Evolutionary conservation across 306 rosid species (phyloP).

Genomic region (Rosa chinensis): DNA sequence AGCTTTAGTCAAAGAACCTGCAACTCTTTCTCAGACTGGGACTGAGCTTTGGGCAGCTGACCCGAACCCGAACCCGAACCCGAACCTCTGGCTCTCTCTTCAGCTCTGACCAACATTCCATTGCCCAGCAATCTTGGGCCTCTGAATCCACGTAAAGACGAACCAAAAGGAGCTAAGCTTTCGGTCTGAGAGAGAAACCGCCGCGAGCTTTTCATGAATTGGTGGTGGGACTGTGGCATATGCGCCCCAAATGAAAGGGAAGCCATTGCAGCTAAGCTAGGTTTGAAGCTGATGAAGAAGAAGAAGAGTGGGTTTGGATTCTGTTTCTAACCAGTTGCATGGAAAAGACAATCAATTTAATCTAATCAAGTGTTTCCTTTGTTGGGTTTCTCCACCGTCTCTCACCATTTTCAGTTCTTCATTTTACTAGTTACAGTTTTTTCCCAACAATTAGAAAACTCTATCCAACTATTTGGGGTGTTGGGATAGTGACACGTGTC

Average conservation of each 20-base stretch:
- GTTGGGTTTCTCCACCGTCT: not conserved
- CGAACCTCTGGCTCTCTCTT: constrained; percentile 52
- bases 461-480: constrained; percentile 2
- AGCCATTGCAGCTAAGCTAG: constrained; percentile 42
- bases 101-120: constrained; percentile 65
- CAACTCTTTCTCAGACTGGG: constrained; percentile 40
- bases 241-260: constrained; percentile 54
- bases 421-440: not conserved
- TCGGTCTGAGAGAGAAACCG: constrained; percentile 33
- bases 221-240: constrained; percentile 38
- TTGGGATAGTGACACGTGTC: constrained; percentile 22
- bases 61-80: constrained; percentile 43
- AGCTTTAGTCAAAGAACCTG: constrained; percentile 48
- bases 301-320: not conserved
- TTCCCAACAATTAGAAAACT: not conserved
- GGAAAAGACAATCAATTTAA: not conserved
- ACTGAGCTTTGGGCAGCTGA: constrained; percentile 46
- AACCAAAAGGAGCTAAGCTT: constrained; percentile 32
- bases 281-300: constrained; percentile 2
- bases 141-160: constrained; percentile 36
- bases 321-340: not conserved
- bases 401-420: not conserved
- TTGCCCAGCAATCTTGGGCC: constrained; percentile 45
- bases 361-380: not conserved
- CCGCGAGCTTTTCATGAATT: constrained; percentile 29